A percentile compares a stretch with the other conserved stretches of the same genome.
Conservation (phyloP, 805 yeast genomes). For the Teunomyces kruisii region DNA sequence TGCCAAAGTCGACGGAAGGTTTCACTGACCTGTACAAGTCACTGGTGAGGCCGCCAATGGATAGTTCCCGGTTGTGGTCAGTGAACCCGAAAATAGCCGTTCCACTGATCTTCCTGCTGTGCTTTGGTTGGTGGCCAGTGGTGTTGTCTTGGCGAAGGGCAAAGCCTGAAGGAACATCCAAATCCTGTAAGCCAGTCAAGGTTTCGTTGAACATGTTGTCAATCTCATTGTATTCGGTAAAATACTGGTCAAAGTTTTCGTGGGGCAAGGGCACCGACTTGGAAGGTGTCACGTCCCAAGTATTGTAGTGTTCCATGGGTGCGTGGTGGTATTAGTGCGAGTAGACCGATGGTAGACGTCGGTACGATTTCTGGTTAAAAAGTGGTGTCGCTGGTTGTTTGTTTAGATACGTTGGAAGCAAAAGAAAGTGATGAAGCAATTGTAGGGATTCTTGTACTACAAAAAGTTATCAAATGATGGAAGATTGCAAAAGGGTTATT, state of each 20-base stretch:
- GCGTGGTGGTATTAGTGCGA: not conserved
- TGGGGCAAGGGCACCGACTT: slow-evolving; percentile 49
- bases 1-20: slow-evolving; percentile 22
- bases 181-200: slow-evolving; percentile 54
- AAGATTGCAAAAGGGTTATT: not conserved
- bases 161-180: slow-evolving; percentile 58
- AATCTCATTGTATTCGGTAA: slow-evolving; percentile 46
- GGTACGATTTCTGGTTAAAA: not conserved
- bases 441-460: slow-evolving; percentile 2
- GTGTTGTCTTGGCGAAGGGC: slow-evolving; percentile 16
- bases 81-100: slow-evolving; percentile 77
- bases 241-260: slow-evolving; percentile 52
- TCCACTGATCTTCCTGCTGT: slow-evolving; percentile 67
- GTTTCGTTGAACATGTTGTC: slow-evolving; percentile 60
- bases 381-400: not conserved
- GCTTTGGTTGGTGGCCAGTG: slow-evolving; percentile 27
- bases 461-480: slow-evolving; percentile 4
- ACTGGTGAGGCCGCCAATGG: slow-evolving; percentile 51
- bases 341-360: not conserved
- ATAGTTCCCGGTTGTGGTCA: slow-evolving; percentile 61
- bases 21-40: slow-evolving; percentile 20
- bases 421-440: slow-evolving; percentile 2
- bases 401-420: not conserved
- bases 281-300: slow-evolving; percentile 29
- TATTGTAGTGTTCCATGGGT: slow-evolving; percentile 22